Evolutionary conservation across 2,329 filamentous ascomycete species (phyloP), one percentile per base, ranked within the genome.

Genomic region (Ophiostoma sp.): DNA sequence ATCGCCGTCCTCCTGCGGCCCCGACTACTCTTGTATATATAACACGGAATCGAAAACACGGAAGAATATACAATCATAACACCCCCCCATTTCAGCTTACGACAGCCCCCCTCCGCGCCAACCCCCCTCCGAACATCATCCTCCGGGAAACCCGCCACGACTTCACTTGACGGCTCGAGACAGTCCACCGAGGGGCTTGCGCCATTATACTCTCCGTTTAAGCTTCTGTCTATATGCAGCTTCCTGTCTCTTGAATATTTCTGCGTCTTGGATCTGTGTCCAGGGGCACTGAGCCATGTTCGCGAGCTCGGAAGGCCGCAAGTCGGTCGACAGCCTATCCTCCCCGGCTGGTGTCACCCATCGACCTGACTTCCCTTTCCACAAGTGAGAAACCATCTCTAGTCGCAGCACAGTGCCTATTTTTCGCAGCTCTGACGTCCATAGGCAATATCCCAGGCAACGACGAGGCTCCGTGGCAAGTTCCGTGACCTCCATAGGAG

Each of bases 401-500:
- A 9, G 58, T n/a, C 9, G 12, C 3, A 4, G 18, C 2, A 4
- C 14, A 9, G 4, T 11, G 9, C 7, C 12, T 62, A 62, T 41
- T 14, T 4, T 8, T 38, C 18, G 14, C 4, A 4, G 14, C 11
- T 36, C 64, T 62, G 14, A 66, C 65, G 11, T 36, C 8, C 5
- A 12, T 9, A 67, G 69, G 38, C 67, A 65, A 58, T 65, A 65
- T 55, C 75, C 79, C 12, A 75, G 76, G 14, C 82, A 85, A 64
- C 84, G 93, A 76, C 85, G 93, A 78, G 90, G 87, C 71, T 98
- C 95, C 67, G 91, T 88, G 40, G 89, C 93, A 62, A 96, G 93
- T 81, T 97, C 94, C 36, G 87, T 94, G 73, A 87, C 89, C 76
- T 97, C 93, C 44, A 87, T 96, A 76, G 93, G 93, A 70, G 92